Evolutionary conservation across 73 alveolate species (phyloP).

Genomic region (Paramecium biaurelia): DNA sequence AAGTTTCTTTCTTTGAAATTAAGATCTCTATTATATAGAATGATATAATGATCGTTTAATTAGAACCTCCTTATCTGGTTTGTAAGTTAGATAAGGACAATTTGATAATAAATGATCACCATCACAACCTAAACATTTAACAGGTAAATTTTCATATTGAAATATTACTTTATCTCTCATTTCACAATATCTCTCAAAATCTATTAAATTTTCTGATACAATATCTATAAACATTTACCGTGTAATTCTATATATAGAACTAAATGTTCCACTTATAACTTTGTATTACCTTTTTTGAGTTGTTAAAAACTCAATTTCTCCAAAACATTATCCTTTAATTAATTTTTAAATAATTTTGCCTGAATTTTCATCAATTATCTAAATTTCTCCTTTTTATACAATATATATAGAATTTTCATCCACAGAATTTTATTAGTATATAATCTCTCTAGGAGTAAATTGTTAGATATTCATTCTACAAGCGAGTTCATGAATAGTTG

Average conservation of each 20-base stretch:
- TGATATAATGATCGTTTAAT: not conserved
- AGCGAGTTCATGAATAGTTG: not conserved
- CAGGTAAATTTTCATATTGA: not conserved
- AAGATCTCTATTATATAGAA: not conserved
- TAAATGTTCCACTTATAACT: not conserved
- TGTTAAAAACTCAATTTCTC: constrained; percentile 13
- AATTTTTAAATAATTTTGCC: not conserved
- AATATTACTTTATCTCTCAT: not conserved
- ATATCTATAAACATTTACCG: not conserved
- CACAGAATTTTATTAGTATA: not conserved
- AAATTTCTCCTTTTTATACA: not conserved
- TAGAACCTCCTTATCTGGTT: not conserved
- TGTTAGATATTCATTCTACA: not conserved
- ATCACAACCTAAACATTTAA: not conserved
- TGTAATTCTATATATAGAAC: not conserved
- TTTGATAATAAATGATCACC: not conserved
- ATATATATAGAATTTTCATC: constrained; percentile 6
- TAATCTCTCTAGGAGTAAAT: not conserved
- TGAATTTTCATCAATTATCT: not conserved
- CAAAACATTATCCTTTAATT: not conserved
- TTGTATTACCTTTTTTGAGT: not conserved
- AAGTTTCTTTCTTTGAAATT: not conserved
- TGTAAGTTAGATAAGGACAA: not conserved
- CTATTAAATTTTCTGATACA: not conserved
- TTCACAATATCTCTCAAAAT: not conserved